These are phyloP conservation scores for Schwanniomyces etchellsii DNA, from an alignment of 1,139 yeast species.

Conservation along the genomic window DNA sequence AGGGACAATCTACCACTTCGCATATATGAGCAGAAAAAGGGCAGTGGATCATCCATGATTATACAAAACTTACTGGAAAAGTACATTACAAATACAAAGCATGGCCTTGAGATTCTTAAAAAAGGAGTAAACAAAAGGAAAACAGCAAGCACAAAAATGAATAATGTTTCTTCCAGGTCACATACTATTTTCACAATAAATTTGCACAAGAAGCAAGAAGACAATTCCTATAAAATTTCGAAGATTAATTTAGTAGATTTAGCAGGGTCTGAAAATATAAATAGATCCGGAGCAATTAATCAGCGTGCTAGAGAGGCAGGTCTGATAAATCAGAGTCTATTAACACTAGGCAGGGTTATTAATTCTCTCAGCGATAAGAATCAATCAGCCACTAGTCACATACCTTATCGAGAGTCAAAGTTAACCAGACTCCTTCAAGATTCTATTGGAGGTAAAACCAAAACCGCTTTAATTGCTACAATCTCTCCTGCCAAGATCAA, in stretches of 20 bases:
- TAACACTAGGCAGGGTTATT: conserved; percentile 82
- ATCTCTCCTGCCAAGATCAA: conserved; percentile 74
- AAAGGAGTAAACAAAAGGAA: conserved; percentile 54
- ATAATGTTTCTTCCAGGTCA: conserved; percentile 65
- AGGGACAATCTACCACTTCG: conserved; percentile 31
- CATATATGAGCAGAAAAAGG: conserved; percentile 43
- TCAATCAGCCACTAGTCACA: conserved; percentile 31
- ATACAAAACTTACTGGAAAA: conserved; percentile 57
- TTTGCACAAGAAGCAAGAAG: conserved; percentile 42
- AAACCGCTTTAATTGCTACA: conserved; percentile 76
- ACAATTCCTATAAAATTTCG: conserved; percentile 43
- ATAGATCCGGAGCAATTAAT: conserved; percentile 72
- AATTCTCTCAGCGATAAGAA: conserved; percentile 46
- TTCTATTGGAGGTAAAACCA: conserved; percentile 78
- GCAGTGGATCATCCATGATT: conserved; percentile 14
- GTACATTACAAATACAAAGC: conserved; percentile 44
- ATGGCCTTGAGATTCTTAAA: conserved; percentile 49
- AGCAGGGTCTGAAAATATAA: conserved; percentile 85
- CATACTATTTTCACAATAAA: conserved; percentile 68
- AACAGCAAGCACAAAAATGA: conserved; percentile 67
- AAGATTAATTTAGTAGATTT: conserved; percentile 79
- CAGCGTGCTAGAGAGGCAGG: conserved; percentile 87
- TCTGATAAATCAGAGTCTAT: conserved; percentile 73
- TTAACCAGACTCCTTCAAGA: conserved; percentile 75
- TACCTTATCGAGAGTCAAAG: conserved; percentile 84